phyloP scores from a whole-genome alignment of 306 rosid species.

The Sicyos baderoa region DNA sequence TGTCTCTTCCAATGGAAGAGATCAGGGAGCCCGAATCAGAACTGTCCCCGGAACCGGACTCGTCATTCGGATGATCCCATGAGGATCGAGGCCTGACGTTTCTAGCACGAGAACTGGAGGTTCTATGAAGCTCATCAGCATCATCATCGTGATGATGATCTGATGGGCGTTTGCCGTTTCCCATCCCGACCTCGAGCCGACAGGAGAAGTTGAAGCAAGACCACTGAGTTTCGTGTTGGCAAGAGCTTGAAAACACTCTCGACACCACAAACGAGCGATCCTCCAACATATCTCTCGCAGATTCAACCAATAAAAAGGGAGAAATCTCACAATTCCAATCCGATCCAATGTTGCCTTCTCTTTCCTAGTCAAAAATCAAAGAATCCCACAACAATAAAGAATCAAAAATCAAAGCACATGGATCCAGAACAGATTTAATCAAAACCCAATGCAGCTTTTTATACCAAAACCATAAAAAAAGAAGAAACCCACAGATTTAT shows the following conservation, averaged over 20 bases:
- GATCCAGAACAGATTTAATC: slow-evolving; percentile 18
- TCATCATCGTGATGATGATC: slow-evolving; percentile 31
- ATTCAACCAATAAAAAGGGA: slow-evolving; percentile 22
- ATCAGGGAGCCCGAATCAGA: slow-evolving; percentile 56
- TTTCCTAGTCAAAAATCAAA: slow-evolving; percentile 16
- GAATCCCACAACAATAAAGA: slow-evolving; percentile 26
- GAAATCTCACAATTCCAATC: slow-evolving; percentile 23
- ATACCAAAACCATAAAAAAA: too few species aligned
- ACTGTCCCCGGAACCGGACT: slow-evolving; percentile 29
- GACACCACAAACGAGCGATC: slow-evolving; percentile 51
- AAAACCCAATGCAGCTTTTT: too few species aligned
- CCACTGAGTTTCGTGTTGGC: slow-evolving; percentile 60
- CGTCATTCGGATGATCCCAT: slow-evolving; percentile 27
- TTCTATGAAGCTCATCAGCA: slow-evolving; percentile 34
- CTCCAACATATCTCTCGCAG: slow-evolving; percentile 74
- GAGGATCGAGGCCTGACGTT: slow-evolving; percentile 30
- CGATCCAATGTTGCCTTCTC: slow-evolving; percentile 30
- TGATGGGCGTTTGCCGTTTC: slow-evolving; percentile 45
- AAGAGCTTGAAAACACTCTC: slow-evolving; percentile 62
- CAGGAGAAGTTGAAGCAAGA: slow-evolving; percentile 43
- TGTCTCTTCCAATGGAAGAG: slow-evolving; percentile 57
- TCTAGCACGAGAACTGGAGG: slow-evolving; percentile 31
- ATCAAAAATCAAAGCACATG: slow-evolving; percentile 24
- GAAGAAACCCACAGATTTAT: slow-evolving; percentile 26
- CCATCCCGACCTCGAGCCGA: slow-evolving; percentile 42